Conservation (phyloP, 2,329 filamentous ascomycete species). For the Tolypocladium nubicola region DNA sequence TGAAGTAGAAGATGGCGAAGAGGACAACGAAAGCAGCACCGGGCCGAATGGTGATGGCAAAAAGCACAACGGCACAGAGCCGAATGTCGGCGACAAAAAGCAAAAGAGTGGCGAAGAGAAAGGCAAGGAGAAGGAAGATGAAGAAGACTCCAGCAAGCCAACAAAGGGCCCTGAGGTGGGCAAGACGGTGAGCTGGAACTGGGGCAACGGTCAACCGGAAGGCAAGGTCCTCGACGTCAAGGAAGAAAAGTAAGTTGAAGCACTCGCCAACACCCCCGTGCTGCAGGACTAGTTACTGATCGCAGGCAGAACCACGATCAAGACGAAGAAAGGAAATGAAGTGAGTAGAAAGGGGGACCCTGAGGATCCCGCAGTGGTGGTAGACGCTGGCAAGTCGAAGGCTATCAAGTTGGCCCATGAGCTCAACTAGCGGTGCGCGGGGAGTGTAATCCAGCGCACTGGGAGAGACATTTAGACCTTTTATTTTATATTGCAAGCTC, state of each 20-base stretch:
- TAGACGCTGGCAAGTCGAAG: slow-evolving; percentile 31
- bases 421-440: slow-evolving; percentile 15
- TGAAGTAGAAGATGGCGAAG: slow-evolving; percentile 3
- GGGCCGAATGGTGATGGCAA: background rate
- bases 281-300: background rate
- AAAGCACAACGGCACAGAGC: background rate
- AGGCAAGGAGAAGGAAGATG: background rate
- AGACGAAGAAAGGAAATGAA: slow-evolving; percentile 29
- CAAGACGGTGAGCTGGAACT: slow-evolving; percentile 35
- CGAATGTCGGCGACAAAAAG: background rate
- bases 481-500: too few species aligned
- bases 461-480: too few species aligned
- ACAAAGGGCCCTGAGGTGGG: slow-evolving; percentile 25
- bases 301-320: slow-evolving; percentile 21
- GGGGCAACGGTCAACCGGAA: slow-evolving; percentile 30
- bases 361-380: slow-evolving; percentile 31
- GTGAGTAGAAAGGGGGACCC: slow-evolving; percentile 27
- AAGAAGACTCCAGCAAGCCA: slow-evolving; percentile 2
- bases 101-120: background rate
- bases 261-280: too few species aligned
- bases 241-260: slow-evolving; percentile 22
- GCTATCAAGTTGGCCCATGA: slow-evolving; percentile 30
- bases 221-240: slow-evolving; percentile 35
- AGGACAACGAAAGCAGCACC: background rate
- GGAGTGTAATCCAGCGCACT: background rate